These are phyloP conservation scores for Candida sanyiensis DNA, from an alignment of 805 yeast species.

Conservation along the genomic window DNA sequence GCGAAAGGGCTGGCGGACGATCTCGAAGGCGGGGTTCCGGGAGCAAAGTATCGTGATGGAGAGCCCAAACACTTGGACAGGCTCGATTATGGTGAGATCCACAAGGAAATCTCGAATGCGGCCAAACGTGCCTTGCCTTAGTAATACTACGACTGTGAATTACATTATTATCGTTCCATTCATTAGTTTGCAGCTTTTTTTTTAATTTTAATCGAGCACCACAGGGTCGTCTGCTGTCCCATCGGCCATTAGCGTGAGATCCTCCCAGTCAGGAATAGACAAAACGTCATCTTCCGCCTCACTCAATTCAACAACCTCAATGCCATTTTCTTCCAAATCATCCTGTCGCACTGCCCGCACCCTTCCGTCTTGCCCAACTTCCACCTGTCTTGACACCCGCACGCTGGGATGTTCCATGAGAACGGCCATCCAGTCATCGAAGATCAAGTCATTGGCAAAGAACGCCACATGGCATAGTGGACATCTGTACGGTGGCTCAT, in stretches of 20 bases:
- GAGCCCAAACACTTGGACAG: too few relatives aligned
- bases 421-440: conserved; percentile 6
- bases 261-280: too few relatives aligned
- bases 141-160: too few relatives aligned
- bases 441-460: conserved; percentile 1
- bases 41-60: background rate
- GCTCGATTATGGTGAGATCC: background rate
- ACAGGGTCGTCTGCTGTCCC: conserved; percentile 6
- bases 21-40: conserved; percentile 1
- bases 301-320: conserved; percentile 1
- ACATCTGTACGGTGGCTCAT: background rate
- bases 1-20: background rate
- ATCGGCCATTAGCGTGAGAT: too few relatives aligned
- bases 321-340: background rate
- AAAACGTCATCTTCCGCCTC: conserved; percentile 1
- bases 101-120: conserved; percentile 2
- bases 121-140: too few relatives aligned
- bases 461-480: conserved; percentile 4
- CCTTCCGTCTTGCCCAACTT: conserved; percentile 2
- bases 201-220: conserved; percentile 2
- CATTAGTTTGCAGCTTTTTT: background rate
- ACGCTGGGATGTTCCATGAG: conserved; percentile 5
- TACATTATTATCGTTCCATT: background rate
- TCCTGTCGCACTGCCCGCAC: background rate
- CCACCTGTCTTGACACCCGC: background rate